Conservation (phyloP, 2,329 filamentous ascomycete genomes). For the Teratosphaeria viscida region DNA sequence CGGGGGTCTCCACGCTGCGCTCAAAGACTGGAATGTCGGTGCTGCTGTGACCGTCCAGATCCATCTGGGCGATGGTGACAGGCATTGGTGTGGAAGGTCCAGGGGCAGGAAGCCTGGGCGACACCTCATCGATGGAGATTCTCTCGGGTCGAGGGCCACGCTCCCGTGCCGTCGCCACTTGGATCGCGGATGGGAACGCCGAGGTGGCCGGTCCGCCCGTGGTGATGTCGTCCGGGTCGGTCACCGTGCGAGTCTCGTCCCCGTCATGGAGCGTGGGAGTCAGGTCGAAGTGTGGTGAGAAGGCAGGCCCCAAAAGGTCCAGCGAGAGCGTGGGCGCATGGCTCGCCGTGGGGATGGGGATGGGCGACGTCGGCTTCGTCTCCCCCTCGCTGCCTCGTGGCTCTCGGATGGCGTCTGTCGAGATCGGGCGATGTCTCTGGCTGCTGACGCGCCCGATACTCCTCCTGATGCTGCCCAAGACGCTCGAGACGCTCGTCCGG, state of each 20-base stretch:
- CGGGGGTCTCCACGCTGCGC: slow-evolving; percentile 14
- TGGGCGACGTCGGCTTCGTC: not conserved
- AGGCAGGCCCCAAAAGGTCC: not conserved
- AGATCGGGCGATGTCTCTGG: not conserved
- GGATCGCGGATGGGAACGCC: not conserved
- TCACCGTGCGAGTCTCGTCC: not conserved
- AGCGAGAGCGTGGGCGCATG: not conserved
- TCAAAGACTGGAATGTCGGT: slow-evolving; percentile 13
- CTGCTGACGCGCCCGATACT: not conserved
- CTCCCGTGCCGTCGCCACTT: not conserved
- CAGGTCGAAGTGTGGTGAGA: not conserved
- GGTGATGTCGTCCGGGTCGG: not conserved
- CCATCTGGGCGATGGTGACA: slow-evolving; percentile 8
- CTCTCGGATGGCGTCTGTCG: not conserved
- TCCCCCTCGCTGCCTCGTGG: not conserved
- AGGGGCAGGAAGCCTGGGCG: not conserved
- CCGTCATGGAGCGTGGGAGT: not conserved
- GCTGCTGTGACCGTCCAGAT: slow-evolving; percentile 13
- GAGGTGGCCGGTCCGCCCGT: slow-evolving; percentile 1
- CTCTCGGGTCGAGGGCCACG: not conserved
- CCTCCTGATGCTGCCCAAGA: not conserved
- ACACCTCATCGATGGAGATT: not conserved
- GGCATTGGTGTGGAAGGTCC: slow-evolving; percentile 13
- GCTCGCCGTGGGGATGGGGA: not conserved
- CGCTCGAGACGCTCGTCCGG: not conserved